These are phyloP conservation scores for Cicer arietinum DNA, from an alignment of 306 rosid genomes.

Conservation along the genomic window DNA sequence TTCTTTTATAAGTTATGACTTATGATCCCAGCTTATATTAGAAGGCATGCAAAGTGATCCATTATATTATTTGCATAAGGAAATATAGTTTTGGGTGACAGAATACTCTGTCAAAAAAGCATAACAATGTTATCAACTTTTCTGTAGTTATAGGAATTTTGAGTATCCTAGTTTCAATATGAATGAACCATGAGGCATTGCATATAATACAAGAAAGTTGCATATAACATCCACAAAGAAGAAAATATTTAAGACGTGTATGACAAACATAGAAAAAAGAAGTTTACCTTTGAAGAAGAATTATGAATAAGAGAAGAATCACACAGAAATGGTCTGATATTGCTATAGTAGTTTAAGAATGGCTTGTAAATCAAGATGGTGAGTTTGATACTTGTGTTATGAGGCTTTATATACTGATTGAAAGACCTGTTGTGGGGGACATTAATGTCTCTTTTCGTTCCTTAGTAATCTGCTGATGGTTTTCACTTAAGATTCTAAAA, in stretches of 20 bases:
- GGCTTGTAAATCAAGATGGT: constrained; percentile 49
- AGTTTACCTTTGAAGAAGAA: constrained; percentile 55
- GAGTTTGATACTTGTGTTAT: constrained; percentile 52
- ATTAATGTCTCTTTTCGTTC: constrained; percentile 55
- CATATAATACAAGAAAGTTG: constrained; percentile 31
- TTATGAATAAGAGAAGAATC: constrained; percentile 35
- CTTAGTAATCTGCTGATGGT: constrained; percentile 45
- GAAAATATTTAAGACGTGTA: constrained; percentile 29
- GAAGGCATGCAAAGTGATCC: constrained; percentile 40
- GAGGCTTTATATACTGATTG: constrained; percentile 67
- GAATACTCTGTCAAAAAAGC: constrained; percentile 29
- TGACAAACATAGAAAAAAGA: constrained; percentile 38
- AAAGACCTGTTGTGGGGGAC: constrained; percentile 54
- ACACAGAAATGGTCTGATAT: constrained; percentile 36
- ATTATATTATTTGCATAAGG: constrained; percentile 30
- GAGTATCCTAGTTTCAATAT: constrained; percentile 29
- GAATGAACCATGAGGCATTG: constrained; percentile 20
- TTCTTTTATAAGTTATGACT: constrained; percentile 24
- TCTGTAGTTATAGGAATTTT: constrained; percentile 10
- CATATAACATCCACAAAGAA: constrained; percentile 14
- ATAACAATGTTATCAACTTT: constrained; percentile 37
- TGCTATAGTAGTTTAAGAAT: constrained; percentile 31
- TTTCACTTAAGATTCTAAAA: constrained; percentile 50
- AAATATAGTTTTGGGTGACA: constrained; percentile 15
- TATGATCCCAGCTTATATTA: constrained; percentile 10